phyloP scores from a whole-genome alignment of 2,329 filamentous ascomycete species.

The Fusarium sp. region DNA sequence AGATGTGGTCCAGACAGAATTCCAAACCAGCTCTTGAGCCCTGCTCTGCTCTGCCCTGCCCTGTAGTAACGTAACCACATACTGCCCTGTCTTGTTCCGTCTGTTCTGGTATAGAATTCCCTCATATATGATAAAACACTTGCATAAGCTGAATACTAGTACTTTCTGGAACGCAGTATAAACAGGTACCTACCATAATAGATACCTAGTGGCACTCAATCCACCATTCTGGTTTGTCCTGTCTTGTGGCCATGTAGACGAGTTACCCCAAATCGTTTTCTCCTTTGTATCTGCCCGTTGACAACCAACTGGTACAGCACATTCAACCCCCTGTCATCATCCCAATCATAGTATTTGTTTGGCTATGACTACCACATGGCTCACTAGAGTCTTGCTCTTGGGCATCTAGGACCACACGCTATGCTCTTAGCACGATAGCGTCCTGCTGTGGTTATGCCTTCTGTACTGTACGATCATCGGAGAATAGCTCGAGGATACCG shows the following conservation, averaged over 20 bases:
- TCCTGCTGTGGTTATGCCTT: not conserved
- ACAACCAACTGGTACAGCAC: not conserved
- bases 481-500: conserved; percentile 36
- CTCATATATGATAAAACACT: conserved; percentile 27
- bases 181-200: not conserved
- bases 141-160: not conserved
- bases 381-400: not conserved
- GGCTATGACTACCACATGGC: conserved; percentile 12
- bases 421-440: conserved; percentile 10
- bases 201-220: too few relatives aligned
- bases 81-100: too few relatives aligned
- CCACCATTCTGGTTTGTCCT: conserved; percentile 25
- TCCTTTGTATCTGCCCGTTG: conserved; percentile 13
- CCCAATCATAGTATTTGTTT: conserved; percentile 1
- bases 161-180: not conserved
- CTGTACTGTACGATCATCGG: conserved; percentile 35
- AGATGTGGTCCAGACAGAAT: conserved; percentile 4
- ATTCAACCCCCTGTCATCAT: conserved; percentile 9
- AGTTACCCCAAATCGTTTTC: conserved; percentile 22
- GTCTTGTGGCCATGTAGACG: conserved; percentile 25
- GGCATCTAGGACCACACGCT: conserved; percentile 1
- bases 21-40: conserved; percentile 1
- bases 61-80: too few relatives aligned
- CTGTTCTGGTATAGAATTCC: conserved; percentile 9
- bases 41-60: not conserved